Percentiles rank a stretch among this genome's conserved stretches.
Conservation (phyloP, 305 asterid species). For the Plantago coronopus region DNA sequence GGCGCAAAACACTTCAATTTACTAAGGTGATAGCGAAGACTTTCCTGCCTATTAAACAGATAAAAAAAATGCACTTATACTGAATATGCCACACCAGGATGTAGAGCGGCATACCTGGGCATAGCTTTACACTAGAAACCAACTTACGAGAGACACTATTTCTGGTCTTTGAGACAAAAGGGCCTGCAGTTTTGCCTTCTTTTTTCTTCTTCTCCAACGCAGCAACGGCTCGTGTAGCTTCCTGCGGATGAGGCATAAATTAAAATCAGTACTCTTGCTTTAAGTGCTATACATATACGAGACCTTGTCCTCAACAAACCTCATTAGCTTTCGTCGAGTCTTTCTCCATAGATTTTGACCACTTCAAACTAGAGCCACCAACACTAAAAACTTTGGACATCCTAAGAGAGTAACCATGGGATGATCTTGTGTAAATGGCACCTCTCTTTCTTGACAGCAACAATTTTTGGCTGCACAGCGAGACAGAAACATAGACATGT, state of each 20-base stretch:
- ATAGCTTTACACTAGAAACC: conserved; percentile 63
- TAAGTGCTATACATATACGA: conserved; percentile 19
- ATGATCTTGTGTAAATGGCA: conserved; percentile 77
- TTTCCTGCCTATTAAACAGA: conserved; percentile 16
- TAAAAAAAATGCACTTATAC: conserved; percentile 22
- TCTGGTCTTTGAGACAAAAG: conserved; percentile 46
- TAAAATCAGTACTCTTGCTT: conserved; percentile 14
- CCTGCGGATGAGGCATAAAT: conserved; percentile 44
- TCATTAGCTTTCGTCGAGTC: conserved; percentile 64
- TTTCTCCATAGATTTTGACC: conserved; percentile 95
- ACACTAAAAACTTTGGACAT: conserved; percentile 77
- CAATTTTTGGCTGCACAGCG: conserved; percentile 55
- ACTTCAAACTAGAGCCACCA: conserved; percentile 79
- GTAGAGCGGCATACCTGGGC: conserved; percentile 70
- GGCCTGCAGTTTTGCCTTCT: conserved; percentile 45
- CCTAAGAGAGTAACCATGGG: conserved; percentile 75
- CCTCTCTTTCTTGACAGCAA: conserved; percentile 72
- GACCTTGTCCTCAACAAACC: conserved; percentile 49
- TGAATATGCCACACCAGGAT: conserved; percentile 72
- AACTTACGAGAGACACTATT: conserved; percentile 81
- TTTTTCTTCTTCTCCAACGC: conserved; percentile 63
- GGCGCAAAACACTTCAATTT: conserved; percentile 5
- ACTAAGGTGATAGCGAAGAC: conserved; percentile 14
- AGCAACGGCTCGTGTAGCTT: conserved; percentile 75
- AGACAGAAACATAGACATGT: conserved; percentile 19